Conservation (phyloP, 768 basidiomycete species). For the Suillus brevipes region DNA sequence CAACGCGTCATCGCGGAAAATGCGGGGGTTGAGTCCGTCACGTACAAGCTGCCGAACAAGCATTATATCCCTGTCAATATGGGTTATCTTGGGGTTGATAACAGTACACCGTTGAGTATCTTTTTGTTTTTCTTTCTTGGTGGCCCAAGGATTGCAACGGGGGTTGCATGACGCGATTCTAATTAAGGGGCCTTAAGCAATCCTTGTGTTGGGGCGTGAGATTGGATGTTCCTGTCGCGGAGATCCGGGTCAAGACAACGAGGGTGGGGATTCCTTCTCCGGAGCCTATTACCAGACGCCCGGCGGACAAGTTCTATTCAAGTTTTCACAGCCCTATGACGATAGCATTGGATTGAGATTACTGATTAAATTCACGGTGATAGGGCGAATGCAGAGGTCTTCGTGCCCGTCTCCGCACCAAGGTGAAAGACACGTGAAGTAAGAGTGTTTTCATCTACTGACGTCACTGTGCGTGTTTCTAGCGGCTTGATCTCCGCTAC, state of each 20-base stretch:
- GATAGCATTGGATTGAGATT: slow-evolving; percentile 20
- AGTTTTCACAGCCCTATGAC: slow-evolving; percentile 14
- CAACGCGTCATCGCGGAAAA: slow-evolving; percentile 71
- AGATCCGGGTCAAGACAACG: slow-evolving; percentile 8
- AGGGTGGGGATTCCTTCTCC: slow-evolving; percentile 5
- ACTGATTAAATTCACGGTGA: slow-evolving; percentile 32
- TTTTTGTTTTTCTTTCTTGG: slow-evolving; percentile 7
- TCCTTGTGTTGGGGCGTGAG: slow-evolving; percentile 4
- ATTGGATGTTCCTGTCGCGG: slow-evolving; percentile 2
- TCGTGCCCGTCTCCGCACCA: slow-evolving; percentile 82
- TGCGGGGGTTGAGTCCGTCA: slow-evolving; percentile 53
- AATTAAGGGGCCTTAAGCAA: slow-evolving; percentile 4
- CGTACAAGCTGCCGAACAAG: slow-evolving; percentile 87
- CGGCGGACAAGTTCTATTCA: slow-evolving; percentile 2
- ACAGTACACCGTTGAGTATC: slow-evolving; percentile 57
- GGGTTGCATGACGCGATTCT: slow-evolving; percentile 1
- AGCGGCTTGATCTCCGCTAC: slow-evolving; percentile 66
- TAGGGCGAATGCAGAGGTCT: slow-evolving; percentile 82
- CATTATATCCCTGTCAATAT: slow-evolving; percentile 92
- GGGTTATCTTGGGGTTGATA: slow-evolving; percentile 70
- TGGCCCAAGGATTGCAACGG: background rate
- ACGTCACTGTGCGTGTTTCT: slow-evolving; percentile 29
- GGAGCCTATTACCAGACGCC: slow-evolving; percentile 4
- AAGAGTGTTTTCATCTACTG: slow-evolving; percentile 15
- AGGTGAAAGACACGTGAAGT: slow-evolving; percentile 51